Base-by-base conservation (phyloP, 1,139 yeast species). In the Suhomyces taliae region DNA sequence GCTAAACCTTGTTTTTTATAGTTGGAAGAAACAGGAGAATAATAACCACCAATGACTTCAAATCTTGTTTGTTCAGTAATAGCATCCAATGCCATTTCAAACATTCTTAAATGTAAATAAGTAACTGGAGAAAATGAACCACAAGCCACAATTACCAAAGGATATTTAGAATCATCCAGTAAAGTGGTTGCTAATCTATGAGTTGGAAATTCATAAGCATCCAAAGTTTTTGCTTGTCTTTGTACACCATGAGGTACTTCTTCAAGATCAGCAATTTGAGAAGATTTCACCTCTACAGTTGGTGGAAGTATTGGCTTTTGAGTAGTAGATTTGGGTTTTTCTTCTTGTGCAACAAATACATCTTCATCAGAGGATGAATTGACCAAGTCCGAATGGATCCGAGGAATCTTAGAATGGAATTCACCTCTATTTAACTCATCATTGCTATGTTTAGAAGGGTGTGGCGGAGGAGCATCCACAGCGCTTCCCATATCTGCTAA, bases 71-170 rank as follows among this genome's bases (percentile, higher is more conserved):
- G 93, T 64, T 93, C 99, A 41, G 88, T 76, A 43, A 95, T 87
- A n/a, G 95, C 84, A 66, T 93, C 99, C 59, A 93, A 72, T 0
- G 99, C 99, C 96, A 93, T 93, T 69, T 93, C 99, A 69, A 93
- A 93, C 98, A 93, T 93, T 51, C 99, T 79, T 61, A 93, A 71
- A 67, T 93, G 99, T 48, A 93, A 75, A 65, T 93, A 93, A 0
- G 99, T 93, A 46, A 93, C 83, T 34, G 99, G 99, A 1, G 96
- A 88, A 62, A 93, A 93, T 6, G 97, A 90, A 6, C 99, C 99
- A 68, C 99, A 93, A 2, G 99, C 98, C 29, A 93, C 98, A 48
- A 93, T 80, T 12, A 93, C 97, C 54, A 93, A 75, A 1, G 99
- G 99, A 54, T 85, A 79, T 67, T 91, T 91, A 51, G 85, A 74